phyloP scores from a whole-genome alignment of 2,329 filamentous ascomycete species.

The Hypoxylon sp. region DNA sequence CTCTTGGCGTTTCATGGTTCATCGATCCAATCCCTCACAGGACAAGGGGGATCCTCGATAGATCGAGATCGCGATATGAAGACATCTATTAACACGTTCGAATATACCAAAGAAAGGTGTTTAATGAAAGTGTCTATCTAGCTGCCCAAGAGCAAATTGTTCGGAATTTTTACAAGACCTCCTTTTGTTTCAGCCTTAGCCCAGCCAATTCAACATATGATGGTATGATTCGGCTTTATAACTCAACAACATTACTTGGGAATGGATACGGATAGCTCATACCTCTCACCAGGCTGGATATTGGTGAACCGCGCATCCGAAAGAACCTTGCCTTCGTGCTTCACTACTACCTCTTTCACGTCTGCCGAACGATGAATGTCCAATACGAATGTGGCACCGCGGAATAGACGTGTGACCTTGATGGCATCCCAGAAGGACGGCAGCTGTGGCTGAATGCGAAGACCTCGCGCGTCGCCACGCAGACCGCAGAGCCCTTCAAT shows the following conservation, averaged over 20 bases:
- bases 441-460: constrained; percentile 65
- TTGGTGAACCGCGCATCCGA: constrained; percentile 59
- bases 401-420: constrained; percentile 64
- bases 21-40: constrained; percentile 18
- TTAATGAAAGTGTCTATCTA: constrained; percentile 30
- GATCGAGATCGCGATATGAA: constrained; percentile 13
- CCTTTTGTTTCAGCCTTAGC: constrained; percentile 25
- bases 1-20: constrained; percentile 51
- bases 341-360: constrained; percentile 60
- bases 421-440: constrained; percentile 66
- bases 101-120: not conserved
- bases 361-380: constrained; percentile 60
- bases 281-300: constrained; percentile 61
- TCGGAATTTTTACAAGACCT: not conserved
- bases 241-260: constrained; percentile 32
- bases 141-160: constrained; percentile 17
- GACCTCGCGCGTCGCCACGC: constrained; percentile 63
- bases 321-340: constrained; percentile 57
- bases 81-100: constrained; percentile 25
- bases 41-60: constrained; percentile 9
- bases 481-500: constrained; percentile 70
- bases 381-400: constrained; percentile 65
- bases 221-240: not conserved
- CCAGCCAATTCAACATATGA: not conserved
- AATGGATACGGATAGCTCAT: constrained; percentile 60